phyloP scores from a whole-genome alignment of 805 yeast species.

The Blastobotrys muscicola region DNA sequence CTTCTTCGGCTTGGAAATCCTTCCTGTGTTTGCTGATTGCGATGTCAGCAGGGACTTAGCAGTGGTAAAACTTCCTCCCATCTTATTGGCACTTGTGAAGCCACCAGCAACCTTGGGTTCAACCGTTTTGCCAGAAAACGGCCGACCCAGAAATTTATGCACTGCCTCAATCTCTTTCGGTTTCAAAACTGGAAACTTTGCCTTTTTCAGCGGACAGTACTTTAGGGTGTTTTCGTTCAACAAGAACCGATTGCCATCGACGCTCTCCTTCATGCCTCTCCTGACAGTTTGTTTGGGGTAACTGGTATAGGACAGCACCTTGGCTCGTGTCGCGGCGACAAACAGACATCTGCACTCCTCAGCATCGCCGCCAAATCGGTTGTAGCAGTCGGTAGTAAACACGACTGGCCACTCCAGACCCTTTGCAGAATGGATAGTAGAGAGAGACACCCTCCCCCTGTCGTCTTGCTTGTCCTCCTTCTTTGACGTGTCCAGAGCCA shows the following conservation, averaged over 20 bases:
- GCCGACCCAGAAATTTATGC: background rate
- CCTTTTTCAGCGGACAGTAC: background rate
- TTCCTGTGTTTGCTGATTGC: background rate
- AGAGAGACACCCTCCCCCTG: conserved; percentile 37
- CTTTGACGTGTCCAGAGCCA: conserved; percentile 14
- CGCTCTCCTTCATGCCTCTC: too few species aligned
- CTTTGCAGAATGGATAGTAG: conserved; percentile 87
- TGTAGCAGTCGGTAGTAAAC: conserved; percentile 48
- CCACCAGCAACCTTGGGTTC: background rate
- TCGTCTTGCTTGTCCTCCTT: conserved; percentile 4
- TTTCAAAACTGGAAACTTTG: background rate
- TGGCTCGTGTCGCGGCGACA: conserved; percentile 85
- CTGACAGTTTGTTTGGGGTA: conserved; percentile 3
- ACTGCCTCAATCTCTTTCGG: background rate
- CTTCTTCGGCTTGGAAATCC: background rate
- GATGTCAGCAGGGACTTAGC: background rate
- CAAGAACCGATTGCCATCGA: too few species aligned
- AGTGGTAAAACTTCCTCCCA: background rate
- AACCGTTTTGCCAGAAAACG: background rate
- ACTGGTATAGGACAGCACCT: conserved; percentile 39
- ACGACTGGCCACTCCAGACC: conserved; percentile 96
- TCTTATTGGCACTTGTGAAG: background rate
- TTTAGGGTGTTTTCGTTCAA: background rate
- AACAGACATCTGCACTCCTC: conserved; percentile 83
- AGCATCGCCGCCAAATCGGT: too few species aligned